Conservation (phyloP, 306 rosid species). For the Rosa persica region DNA sequence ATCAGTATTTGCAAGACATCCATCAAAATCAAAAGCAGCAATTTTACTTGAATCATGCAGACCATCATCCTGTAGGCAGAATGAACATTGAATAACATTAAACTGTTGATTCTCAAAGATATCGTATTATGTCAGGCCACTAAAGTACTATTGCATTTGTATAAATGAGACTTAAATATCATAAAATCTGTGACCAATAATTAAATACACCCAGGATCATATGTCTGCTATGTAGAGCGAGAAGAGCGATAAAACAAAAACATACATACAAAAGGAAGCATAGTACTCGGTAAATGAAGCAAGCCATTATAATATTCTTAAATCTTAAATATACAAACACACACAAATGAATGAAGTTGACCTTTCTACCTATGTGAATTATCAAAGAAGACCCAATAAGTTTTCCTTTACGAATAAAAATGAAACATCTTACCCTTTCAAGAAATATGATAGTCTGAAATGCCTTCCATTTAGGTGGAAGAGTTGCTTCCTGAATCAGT, state of each 20-base stretch:
- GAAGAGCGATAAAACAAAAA: not conserved
- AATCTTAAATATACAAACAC: not conserved
- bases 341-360: not conserved
- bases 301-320: not conserved
- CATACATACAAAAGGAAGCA: not conserved
- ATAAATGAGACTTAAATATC: not conserved
- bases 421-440: slow-evolving; percentile 61
- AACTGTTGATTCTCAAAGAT: not conserved
- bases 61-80: slow-evolving; percentile 62
- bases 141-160: not conserved
- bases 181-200: slow-evolving; percentile 1
- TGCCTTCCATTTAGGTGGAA: slow-evolving; percentile 85
- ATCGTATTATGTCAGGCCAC: not conserved
- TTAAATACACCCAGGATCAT: no score
- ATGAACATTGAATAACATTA: slow-evolving; percentile 1
- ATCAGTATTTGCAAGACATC: slow-evolving; percentile 78
- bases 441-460: slow-evolving; percentile 79
- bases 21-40: slow-evolving; percentile 99
- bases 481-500: slow-evolving; percentile 70
- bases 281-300: not conserved
- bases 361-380: not conserved
- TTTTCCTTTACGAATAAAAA: not conserved
- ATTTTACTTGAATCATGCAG: slow-evolving; percentile 76
- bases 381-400: slow-evolving; percentile 24
- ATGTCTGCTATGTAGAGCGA: not conserved